Conservation (phyloP, 2,329 filamentous ascomycete genomes). For the Diaporthe batatas region DNA sequence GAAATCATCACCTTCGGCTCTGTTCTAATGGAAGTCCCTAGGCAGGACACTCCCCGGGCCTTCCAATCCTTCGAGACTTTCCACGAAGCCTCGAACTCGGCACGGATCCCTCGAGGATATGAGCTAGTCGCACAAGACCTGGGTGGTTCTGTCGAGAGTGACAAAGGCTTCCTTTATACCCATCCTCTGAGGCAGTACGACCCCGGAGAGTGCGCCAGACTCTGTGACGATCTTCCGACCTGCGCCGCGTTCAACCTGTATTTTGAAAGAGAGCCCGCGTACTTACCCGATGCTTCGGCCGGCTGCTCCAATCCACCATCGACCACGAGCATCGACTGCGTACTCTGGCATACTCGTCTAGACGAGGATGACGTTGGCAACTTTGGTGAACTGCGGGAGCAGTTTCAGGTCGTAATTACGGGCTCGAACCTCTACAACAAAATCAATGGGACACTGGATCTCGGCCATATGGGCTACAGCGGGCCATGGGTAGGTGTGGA, state of each 20-base stretch:
- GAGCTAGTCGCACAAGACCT: not conserved
- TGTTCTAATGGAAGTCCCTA: not conserved
- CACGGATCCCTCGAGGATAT: not conserved
- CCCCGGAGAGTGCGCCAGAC: conserved; percentile 14
- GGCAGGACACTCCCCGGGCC: not conserved
- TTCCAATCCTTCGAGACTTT: not conserved
- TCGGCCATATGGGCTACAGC: conserved; percentile 7
- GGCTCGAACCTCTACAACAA: conserved; percentile 41
- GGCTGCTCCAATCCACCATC: conserved; percentile 29
- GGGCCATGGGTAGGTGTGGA: conserved; percentile 25
- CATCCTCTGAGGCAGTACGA: conserved; percentile 17
- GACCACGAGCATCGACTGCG: conserved; percentile 38
- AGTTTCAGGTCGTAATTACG: conserved; percentile 32
- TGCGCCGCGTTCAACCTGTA: conserved; percentile 40
- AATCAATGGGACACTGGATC: conserved; percentile 2
- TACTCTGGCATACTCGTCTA: conserved; percentile 30
- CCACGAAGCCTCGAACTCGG: not conserved
- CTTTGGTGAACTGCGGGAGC: conserved; percentile 21
- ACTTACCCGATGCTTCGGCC: conserved; percentile 1
- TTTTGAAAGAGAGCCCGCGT: conserved; percentile 33
- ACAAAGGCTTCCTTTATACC: not conserved
- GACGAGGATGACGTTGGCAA: conserved; percentile 18
- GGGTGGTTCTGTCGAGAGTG: not conserved
- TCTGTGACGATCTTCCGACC: conserved; percentile 9
- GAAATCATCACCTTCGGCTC: too few species aligned